These are phyloP conservation scores for Lentinula edodes DNA, from an alignment of 768 basidiomycete genomes.

Conservation along the genomic window DNA sequence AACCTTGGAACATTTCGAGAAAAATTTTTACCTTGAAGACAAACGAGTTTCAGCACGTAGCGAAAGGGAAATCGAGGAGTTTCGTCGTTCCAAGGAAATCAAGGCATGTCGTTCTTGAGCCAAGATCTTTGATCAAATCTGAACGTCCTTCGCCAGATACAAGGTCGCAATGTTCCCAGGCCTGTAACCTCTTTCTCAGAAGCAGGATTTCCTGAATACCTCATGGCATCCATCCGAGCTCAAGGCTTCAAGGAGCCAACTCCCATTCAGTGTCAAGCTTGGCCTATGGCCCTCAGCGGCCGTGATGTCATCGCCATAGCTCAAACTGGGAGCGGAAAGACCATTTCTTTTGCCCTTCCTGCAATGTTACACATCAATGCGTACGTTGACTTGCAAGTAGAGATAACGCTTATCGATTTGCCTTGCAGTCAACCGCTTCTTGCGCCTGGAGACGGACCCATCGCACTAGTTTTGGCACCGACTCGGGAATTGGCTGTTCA, in stretches of 20 bases:
- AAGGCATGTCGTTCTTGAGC: slow-evolving; percentile 42
- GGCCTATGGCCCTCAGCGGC: slow-evolving; percentile 97
- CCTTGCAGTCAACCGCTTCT: slow-evolving; percentile 79
- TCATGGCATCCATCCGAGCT: slow-evolving; percentile 86
- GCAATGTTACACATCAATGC: slow-evolving; percentile 99
- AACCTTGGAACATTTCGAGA: slow-evolving; percentile 84
- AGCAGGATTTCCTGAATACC: slow-evolving; percentile 93
- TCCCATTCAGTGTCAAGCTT: slow-evolving; percentile 97
- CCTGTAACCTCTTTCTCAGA: slow-evolving; percentile 93
- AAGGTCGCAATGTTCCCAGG: slow-evolving; percentile 83
- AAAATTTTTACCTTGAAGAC: slow-evolving; percentile 96
- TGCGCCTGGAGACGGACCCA: slow-evolving; percentile 92
- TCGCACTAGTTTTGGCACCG: slow-evolving; percentile 93
- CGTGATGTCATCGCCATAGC: slow-evolving; percentile 95
- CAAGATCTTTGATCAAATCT: neutral
- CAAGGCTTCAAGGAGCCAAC: slow-evolving; percentile 91
- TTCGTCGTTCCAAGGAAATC: slow-evolving; percentile 80
- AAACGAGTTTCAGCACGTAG: slow-evolving; percentile 70
- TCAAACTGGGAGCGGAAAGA: slow-evolving; percentile 98
- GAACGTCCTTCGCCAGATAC: slow-evolving; percentile 45
- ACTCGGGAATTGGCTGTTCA: slow-evolving; percentile 98
- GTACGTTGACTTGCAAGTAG: slow-evolving; percentile 36
- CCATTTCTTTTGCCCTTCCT: slow-evolving; percentile 95
- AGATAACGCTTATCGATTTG: neutral
- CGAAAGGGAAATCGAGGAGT: slow-evolving; percentile 87